phyloP scores from a whole-genome alignment of 805 yeast genomes.

The Yarrowia alimentaria region DNA sequence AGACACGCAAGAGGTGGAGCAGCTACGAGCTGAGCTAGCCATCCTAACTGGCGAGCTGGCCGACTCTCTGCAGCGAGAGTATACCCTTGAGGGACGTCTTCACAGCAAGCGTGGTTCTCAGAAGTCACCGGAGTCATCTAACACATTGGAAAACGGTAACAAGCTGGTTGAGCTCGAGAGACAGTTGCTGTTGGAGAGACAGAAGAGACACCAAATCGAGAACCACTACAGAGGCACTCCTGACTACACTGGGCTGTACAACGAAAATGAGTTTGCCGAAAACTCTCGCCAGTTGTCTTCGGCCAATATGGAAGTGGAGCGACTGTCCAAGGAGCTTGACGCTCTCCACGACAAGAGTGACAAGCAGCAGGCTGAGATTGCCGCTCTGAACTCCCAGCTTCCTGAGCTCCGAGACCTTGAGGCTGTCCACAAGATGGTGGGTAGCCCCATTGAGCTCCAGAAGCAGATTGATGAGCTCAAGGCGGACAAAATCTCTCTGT shows the following conservation, averaged over 20 bases:
- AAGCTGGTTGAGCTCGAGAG: conserved; percentile 35
- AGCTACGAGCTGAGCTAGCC: conserved; percentile 39
- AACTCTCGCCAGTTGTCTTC: conserved; percentile 11
- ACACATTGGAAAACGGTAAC: conserved; percentile 29
- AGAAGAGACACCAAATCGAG: conserved; percentile 37
- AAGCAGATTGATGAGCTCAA: conserved; percentile 39
- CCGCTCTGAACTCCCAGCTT: conserved; percentile 33
- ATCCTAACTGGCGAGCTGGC: conserved; percentile 42
- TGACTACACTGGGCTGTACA: conserved; percentile 4
- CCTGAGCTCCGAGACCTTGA: conserved; percentile 35
- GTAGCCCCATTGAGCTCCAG: conserved; percentile 37
- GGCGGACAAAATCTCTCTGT: conserved; percentile 39
- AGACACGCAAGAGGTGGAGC: conserved; percentile 16
- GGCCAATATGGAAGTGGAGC: conserved; percentile 31
- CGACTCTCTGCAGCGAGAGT: conserved; percentile 42
- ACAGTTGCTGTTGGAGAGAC: conserved; percentile 39
- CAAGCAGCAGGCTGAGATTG: conserved; percentile 31
- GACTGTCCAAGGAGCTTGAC: conserved; percentile 38
- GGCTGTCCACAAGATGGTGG: conserved; percentile 33
- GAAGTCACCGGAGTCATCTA: not conserved
- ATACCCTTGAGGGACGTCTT: conserved; percentile 30
- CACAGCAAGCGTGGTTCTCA: conserved; percentile 20
- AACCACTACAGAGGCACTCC: conserved; percentile 26
- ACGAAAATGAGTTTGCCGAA: conserved; percentile 25
- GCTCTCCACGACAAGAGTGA: conserved; percentile 31